phyloP scores from a whole-genome alignment of 2,329 filamentous ascomycete genomes.

The Albophoma yamanashiensis region DNA sequence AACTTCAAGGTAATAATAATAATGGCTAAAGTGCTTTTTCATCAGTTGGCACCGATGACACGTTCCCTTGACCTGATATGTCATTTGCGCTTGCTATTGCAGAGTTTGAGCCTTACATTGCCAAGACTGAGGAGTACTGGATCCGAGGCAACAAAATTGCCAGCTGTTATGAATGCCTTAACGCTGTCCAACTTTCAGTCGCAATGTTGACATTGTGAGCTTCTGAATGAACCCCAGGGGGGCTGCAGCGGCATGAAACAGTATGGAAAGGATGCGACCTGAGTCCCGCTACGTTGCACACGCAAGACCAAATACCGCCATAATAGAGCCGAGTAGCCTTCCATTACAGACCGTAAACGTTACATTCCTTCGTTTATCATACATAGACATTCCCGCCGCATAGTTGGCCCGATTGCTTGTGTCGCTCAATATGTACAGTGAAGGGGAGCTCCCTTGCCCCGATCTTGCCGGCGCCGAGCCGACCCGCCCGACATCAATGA shows the following conservation, averaged over 20 bases:
- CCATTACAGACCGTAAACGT: background rate
- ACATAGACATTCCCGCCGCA: background rate
- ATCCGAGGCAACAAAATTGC: no score
- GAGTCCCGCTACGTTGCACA: no score
- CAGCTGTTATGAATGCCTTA: no score
- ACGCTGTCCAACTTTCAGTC: no score
- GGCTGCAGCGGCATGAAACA: background rate
- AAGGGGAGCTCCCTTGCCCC: background rate
- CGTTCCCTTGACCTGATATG: background rate
- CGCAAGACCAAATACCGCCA: background rate
- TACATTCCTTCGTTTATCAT: constrained; percentile 1
- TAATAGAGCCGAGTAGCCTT: background rate
- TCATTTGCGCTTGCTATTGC: background rate
- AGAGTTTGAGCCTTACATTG: background rate
- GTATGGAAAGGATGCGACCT: background rate
- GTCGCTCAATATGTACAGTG: background rate
- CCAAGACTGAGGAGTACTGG: no score
- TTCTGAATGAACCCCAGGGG: background rate
- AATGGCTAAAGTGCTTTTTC: background rate
- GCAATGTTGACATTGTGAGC: no score
- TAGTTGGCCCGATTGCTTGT: background rate
- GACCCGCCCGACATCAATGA: background rate
- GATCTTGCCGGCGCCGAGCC: background rate
- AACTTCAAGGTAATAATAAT: background rate
- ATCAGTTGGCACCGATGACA: background rate